phyloP scores from a whole-genome alignment of 129 eudicot species.

The Flaveria sonorensis region DNA sequence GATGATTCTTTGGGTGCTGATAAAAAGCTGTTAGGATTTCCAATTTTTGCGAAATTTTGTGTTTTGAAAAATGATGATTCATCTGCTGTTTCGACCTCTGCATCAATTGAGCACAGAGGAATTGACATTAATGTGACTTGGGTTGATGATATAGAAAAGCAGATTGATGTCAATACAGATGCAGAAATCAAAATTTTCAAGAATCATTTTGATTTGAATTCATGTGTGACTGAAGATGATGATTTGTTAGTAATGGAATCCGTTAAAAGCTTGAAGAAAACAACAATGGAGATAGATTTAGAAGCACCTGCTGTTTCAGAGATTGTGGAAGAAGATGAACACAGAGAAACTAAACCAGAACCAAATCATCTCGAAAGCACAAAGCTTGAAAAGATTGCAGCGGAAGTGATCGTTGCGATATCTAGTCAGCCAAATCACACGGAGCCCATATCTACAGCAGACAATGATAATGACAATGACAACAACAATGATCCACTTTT shows the following conservation, averaged over 20 bases:
- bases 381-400: conserved; percentile 55
- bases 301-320: conserved; percentile 75
- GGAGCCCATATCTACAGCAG: conserved; percentile 37
- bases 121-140: conserved; percentile 80
- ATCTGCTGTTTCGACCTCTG: conserved; percentile 41
- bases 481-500: conserved; percentile 41
- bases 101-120: conserved; percentile 41
- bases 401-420: conserved; percentile 62
- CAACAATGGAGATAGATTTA: conserved; percentile 61
- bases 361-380: conserved; percentile 32
- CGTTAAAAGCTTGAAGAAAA: conserved; percentile 46
- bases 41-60: conserved; percentile 55
- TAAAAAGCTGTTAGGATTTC: conserved; percentile 58
- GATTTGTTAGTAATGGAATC: conserved; percentile 43
- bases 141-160: conserved; percentile 48
- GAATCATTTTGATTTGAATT: conserved; percentile 70
- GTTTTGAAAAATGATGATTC: conserved; percentile 42
- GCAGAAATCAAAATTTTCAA: conserved; percentile 30
- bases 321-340: conserved; percentile 45
- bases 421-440: conserved; percentile 29
- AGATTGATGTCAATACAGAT: conserved; percentile 27
- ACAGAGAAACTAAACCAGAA: conserved; percentile 22
- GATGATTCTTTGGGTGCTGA: conserved; percentile 27
- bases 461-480: conserved; percentile 20
- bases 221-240: conserved; percentile 67